Evolutionary conservation across 2,329 filamentous ascomycete genomes (phyloP).

Genomic region (Helicocarpus griseus): DNA sequence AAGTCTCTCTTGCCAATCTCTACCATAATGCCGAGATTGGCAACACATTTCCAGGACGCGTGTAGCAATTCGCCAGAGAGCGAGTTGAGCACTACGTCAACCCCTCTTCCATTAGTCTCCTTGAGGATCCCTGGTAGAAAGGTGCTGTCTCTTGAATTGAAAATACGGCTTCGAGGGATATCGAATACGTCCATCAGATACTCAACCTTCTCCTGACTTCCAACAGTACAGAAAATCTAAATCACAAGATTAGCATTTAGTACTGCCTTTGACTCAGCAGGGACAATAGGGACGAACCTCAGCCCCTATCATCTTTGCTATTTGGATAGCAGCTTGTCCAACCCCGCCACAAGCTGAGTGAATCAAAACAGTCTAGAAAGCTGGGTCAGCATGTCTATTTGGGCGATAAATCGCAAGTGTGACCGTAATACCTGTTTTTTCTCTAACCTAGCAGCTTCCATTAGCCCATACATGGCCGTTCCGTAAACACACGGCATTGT

Average conservation of each 20-base stretch:
- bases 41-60: slow-evolving; percentile 19
- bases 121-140: slow-evolving; percentile 15
- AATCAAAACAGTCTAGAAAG: slow-evolving; percentile 15
- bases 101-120: slow-evolving; percentile 16
- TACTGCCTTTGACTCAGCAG: background rate
- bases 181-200: slow-evolving; percentile 12
- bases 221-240: slow-evolving; percentile 16
- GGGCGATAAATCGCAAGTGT: background rate
- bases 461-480: slow-evolving; percentile 18
- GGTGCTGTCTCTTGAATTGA: slow-evolving; percentile 15
- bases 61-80: slow-evolving; percentile 20
- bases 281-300: slow-evolving; percentile 1
- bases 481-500: slow-evolving; percentile 17
- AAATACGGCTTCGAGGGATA: slow-evolving; percentile 17
- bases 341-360: slow-evolving; percentile 19
- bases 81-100: slow-evolving; percentile 22
- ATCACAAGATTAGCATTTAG: background rate
- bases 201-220: slow-evolving; percentile 15
- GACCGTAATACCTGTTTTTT: slow-evolving; percentile 7
- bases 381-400: background rate
- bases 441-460: slow-evolving; percentile 14
- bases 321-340: slow-evolving; percentile 15
- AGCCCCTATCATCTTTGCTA: slow-evolving; percentile 12
- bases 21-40: slow-evolving; percentile 14
- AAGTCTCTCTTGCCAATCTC: slow-evolving; percentile 18